A percentile compares a stretch with the other conserved stretches of the same genome.
Evolutionary conservation across 129 eudicot genomes (phyloP).

Genomic region (Silybum marianum): DNA sequence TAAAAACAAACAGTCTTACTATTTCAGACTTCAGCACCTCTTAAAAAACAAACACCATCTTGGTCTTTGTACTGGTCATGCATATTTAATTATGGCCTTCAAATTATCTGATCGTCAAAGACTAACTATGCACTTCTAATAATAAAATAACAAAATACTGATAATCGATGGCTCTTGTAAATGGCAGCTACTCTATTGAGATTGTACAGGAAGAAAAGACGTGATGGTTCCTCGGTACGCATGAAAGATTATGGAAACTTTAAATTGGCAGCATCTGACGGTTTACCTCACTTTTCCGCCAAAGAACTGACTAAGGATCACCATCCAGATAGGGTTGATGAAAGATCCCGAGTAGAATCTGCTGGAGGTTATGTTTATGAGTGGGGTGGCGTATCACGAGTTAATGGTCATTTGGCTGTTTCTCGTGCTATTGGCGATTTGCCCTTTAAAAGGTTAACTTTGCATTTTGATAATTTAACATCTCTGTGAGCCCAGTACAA

Average conservation of each 20-base stretch:
- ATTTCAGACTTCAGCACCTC: too few relatives aligned
- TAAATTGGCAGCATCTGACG: constrained; percentile 55
- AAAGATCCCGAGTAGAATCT: constrained; percentile 83
- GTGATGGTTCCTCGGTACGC: constrained; percentile 48
- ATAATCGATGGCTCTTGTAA: constrained; percentile 25
- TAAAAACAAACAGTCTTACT: too few relatives aligned
- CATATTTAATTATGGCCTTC: not conserved
- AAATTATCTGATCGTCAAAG: not conserved
- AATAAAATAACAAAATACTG: constrained; percentile 14
- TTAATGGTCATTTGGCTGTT: constrained; percentile 93
- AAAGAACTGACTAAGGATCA: constrained; percentile 92
- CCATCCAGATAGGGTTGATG: constrained; percentile 97
- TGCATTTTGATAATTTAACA: not conserved
- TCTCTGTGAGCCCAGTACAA: not conserved
- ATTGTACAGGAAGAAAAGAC: constrained; percentile 63
- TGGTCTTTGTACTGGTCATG: constrained; percentile 1
- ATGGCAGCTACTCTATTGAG: constrained; percentile 84
- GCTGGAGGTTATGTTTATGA: constrained; percentile 85
- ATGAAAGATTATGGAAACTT: constrained; percentile 54
- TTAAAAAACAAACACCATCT: too few relatives aligned
- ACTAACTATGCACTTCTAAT: not conserved
- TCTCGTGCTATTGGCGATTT: constrained; percentile 96
- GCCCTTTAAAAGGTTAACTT: constrained; percentile 70
- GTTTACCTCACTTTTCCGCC: constrained; percentile 54
- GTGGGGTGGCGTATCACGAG: constrained; percentile 92